These are phyloP conservation scores for Hordeum vulgare DNA, from an alignment of 176 grass and related monocot species.

Conservation along the genomic window MorexV3_pseudomolecules_assembly NC_058522.1:319922141-319922640, in stretches of 20 bases:
- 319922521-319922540: conserved; percentile 2
- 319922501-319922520: not conserved
- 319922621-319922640: not conserved
- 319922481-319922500: not conserved
- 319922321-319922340: not conserved
- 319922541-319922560: not conserved
- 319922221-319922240: not conserved
- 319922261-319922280: not conserved
- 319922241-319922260: not conserved
- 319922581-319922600: no score
- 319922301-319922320: not conserved
- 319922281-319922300: not conserved
- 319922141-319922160: not conserved
- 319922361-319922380: not conserved
- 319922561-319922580: not conserved
- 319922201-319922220: not conserved
- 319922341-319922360: not conserved
- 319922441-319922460: not conserved
- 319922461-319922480: not conserved
- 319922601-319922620: no score
- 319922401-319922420: not conserved
- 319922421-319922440: no score
- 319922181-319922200: not conserved
- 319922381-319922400: not conserved
- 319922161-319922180: not conserved